Conservation (phyloP, 306 rosid species). For the Dryas octopetala region DNA sequence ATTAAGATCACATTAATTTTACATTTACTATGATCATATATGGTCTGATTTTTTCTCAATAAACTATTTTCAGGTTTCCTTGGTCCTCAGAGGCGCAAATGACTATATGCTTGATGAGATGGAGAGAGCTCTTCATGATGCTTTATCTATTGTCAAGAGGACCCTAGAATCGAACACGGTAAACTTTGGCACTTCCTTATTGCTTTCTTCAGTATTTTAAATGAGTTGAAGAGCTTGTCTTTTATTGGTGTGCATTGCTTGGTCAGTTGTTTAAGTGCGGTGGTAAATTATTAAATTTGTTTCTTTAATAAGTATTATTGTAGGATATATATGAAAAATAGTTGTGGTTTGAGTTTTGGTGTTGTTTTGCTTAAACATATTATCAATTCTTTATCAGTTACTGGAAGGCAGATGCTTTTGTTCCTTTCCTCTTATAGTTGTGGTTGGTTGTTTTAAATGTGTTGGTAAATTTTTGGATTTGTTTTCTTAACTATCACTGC, state of each 20-base stretch:
- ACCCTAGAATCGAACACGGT: slow-evolving; percentile 93
- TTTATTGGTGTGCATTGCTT: background rate
- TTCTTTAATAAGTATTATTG: background rate
- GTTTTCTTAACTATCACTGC: background rate
- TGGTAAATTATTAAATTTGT: background rate
- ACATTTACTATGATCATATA: background rate
- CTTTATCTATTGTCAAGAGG: slow-evolving; percentile 88
- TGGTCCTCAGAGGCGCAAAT: slow-evolving; percentile 93
- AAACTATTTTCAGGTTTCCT: slow-evolving; percentile 56
- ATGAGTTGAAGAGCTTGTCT: background rate
- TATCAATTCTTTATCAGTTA: background rate
- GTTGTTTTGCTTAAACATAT: background rate
- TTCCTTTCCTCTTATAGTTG: background rate
- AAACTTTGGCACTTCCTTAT: slow-evolving; percentile 20
- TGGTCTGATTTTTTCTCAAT: slow-evolving; percentile 3
- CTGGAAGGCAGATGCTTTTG: background rate
- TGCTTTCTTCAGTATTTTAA: background rate
- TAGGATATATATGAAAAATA: background rate
- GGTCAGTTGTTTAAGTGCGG: background rate
- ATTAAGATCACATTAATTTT: no score
- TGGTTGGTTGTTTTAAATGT: no score
- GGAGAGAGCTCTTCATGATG: slow-evolving; percentile 97
- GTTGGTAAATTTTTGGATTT: no score
- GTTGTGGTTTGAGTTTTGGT: background rate
- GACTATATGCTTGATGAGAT: slow-evolving; percentile 99